These are phyloP conservation scores for Hansenula sp. DNA, from an alignment of 1,139 yeast genomes.

Conservation along the genomic window DNA sequence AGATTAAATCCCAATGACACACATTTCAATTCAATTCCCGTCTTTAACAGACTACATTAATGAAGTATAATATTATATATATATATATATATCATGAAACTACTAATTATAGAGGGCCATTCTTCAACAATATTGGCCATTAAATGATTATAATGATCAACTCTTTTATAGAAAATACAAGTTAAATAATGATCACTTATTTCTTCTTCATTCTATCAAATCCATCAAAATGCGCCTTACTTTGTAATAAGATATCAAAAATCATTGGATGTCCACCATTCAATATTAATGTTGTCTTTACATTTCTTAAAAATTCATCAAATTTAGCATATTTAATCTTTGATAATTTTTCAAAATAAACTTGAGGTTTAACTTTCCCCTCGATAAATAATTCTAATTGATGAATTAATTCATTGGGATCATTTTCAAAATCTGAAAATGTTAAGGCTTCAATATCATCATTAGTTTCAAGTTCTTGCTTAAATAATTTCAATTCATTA, in stretches of 20 bases:
- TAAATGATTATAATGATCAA: background rate
- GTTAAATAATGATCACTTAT: background rate
- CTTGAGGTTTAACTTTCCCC: slow-evolving; percentile 22
- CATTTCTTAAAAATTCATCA: slow-evolving; percentile 34
- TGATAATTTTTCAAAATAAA: slow-evolving; percentile 7
- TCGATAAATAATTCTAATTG: slow-evolving; percentile 26
- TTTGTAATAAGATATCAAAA: slow-evolving; percentile 32
- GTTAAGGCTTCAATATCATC: slow-evolving; percentile 24
- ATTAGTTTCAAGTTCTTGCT: slow-evolving; percentile 23
- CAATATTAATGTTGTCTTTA: slow-evolving; percentile 33
- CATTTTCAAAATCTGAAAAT: slow-evolving; percentile 28
- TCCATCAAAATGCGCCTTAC: slow-evolving; percentile 10
- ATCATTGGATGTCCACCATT: slow-evolving; percentile 44
- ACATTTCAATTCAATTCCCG: background rate
- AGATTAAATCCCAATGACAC: background rate
- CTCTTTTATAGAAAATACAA: background rate
- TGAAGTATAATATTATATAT: no score
- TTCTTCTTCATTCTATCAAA: slow-evolving; percentile 23
- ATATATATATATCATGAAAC: background rate
- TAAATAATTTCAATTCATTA: slow-evolving; percentile 32
- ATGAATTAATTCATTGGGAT: slow-evolving; percentile 21
- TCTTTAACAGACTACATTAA: slow-evolving; percentile 4
- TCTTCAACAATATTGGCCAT: no score
- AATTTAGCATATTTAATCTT: slow-evolving; percentile 25
- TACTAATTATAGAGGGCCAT: no score